These are phyloP conservation scores for Begonia fuchsioides DNA, from an alignment of 306 rosid species.

Conservation along the genomic window DNA sequence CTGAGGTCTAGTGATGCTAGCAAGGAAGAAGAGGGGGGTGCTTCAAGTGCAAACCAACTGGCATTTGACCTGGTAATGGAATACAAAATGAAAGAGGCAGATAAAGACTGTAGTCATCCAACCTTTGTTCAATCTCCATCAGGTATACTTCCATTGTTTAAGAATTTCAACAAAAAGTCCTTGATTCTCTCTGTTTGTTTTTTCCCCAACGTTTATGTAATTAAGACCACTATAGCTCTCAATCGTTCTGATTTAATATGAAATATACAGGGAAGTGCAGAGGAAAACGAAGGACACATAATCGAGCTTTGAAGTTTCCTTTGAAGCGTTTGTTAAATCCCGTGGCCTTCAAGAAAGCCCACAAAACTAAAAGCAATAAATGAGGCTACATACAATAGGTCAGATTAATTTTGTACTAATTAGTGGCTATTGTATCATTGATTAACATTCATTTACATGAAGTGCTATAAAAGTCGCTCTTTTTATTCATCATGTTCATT, in stretches of 20 bases:
- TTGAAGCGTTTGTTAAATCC: conserved; percentile 36
- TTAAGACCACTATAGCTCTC: not conserved
- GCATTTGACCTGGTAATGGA: conserved; percentile 20
- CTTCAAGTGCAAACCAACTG: conserved; percentile 9
- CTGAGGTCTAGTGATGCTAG: conserved; percentile 12
- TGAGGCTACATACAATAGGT: conserved; percentile 6
- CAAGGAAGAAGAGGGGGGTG: conserved; percentile 15
- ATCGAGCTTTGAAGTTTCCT: conserved; percentile 18
- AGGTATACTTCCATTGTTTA: conserved; percentile 22
- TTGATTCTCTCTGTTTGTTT: not conserved
- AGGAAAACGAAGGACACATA: conserved; percentile 25
- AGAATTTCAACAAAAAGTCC: conserved; percentile 1
- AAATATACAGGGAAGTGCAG: conserved; percentile 31
- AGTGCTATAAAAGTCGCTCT: not conserved
- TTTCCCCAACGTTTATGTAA: not conserved
- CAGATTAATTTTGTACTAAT: not conserved
- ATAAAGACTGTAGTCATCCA: conserved; percentile 6
- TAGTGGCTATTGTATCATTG: not conserved
- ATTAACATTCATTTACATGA: not conserved
- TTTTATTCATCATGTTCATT: not conserved
- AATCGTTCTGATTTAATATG: not conserved
- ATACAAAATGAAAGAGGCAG: conserved; percentile 20
- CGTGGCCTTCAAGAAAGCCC: conserved; percentile 38
- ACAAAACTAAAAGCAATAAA: conserved; percentile 23
- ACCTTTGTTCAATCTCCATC: conserved; percentile 17